Evolutionary conservation across 805 yeast species (phyloP), one percentile per base, ranked within the genome.

Genomic region (Saturnispora sekii): DNA sequence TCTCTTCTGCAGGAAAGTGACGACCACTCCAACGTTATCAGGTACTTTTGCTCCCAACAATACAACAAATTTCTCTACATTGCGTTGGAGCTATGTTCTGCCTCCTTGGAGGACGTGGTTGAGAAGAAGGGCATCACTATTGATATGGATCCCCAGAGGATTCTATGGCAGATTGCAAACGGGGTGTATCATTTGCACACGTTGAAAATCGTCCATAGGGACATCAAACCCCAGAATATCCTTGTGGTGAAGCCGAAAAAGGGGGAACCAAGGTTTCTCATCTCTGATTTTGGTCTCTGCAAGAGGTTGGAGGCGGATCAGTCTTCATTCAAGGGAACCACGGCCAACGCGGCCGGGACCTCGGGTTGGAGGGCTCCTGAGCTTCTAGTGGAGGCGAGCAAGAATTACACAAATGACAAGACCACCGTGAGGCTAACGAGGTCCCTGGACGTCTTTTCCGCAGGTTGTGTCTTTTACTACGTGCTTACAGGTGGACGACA

Each of bases 281-380:
- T 93, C 26, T 88, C 97, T 1, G 99, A 93, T 63, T 93, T 93
- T 66, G 99, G 99, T 0, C 72, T 93, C 8, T 93, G 98, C 60
- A 89, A 90, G 59, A 84, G 84, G 57, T 66, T 93, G 42, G 98
- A 93, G 50, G 77, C 80, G 12, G 97, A 88, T 54, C 96, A 93
- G 62, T 84, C 95, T 2, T 85, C 96, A 1, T 90, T 90, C 62
- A 74, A 90, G 50, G 95, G 96, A 0, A 90, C 96, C 0, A 81
- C 93, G 0, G 88, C 86, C 31, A 81, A 87, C 55, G 94, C 95
- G 15, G 95, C 97, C 0, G 98, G 98, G 2, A 93, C 98, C 0
- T 77, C 93, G 3, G 99, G 99, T 3, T 93, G 98, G 98, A 74
- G 97, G 54, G 97, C 99, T 0, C 98, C 98, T 0, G 98, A 93